Base-by-base conservation (phyloP, 169 alveolate genomes). In the Cryptosporidium baileyi region DNA sequence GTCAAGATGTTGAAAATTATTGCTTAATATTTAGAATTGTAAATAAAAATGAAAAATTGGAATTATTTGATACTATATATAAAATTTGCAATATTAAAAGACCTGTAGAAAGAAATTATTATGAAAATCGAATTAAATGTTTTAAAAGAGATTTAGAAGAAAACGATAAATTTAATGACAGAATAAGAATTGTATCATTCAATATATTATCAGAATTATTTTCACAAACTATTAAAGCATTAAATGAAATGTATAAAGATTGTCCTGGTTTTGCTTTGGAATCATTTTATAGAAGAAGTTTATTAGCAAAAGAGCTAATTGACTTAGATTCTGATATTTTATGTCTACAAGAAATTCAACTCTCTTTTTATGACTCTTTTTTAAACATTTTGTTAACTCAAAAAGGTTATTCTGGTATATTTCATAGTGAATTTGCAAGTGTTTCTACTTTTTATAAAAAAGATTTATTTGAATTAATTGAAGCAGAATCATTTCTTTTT, bases 301-400 rank as follows among this genome's bases (percentile, higher is more conserved):
- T 74, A 34, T 38, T 74, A 36, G 67, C 67, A 9, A 51, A 61
- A 40, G 85, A 74, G 24, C 67, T 74, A 19, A 54, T 54, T 54
- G 85, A 74, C 22, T 57, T 74, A 17, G 45, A 74, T 17, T 52
- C 67, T 13, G 85, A 74, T 36, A 32, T 74, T 15, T 36, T 74
- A 7, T 36, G 85, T 41, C 63, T 74, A n/a, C 85, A 74, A 19
- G 85, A 74, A n/a, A 67, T 74, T n/a, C 85, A 74, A 30, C 11
- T 43, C 2, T 74, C 67, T 38, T 41, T 57, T n/a, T 74, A 54
- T 41, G 67, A 54, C 7, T 57, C 65, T 7, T 74, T 74, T 54
- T 19, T 54, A 38, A 28, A 74, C 11, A 17, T 38, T 38, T 38
- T 74, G 24, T 22, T 74, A 36, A 32, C 49, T 7, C 9, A 40